Percentiles rank a stretch among this genome's conserved stretches.
Evolutionary conservation across 2,329 filamentous ascomycete species (phyloP).

Genomic region (Dothistroma septosporum): DNA sequence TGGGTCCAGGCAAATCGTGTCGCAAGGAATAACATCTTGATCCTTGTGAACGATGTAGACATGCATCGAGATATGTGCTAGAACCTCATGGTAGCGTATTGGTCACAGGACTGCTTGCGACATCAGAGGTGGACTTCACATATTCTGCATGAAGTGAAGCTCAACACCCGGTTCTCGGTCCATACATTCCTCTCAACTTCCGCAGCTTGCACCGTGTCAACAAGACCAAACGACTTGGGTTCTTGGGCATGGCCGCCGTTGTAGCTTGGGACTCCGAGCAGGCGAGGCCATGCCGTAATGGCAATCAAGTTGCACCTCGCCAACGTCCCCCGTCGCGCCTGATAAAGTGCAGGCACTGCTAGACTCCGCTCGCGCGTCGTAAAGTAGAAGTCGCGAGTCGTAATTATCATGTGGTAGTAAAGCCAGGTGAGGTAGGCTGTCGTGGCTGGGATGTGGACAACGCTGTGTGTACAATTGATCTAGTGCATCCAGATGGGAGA

Average conservation of each 20-base stretch:
- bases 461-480: slow-evolving; percentile 70
- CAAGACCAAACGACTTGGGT: slow-evolving; percentile 57
- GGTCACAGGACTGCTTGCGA: slow-evolving; percentile 58
- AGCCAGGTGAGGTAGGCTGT: slow-evolving; percentile 65
- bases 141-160: neutral
- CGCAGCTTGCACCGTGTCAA: slow-evolving; percentile 56
- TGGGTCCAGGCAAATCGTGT: neutral
- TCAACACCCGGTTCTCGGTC: slow-evolving; percentile 60
- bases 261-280: slow-evolving; percentile 53
- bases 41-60: neutral
- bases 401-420: slow-evolving; percentile 66
- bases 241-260: slow-evolving; percentile 54
- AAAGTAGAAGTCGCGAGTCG: slow-evolving; percentile 41
- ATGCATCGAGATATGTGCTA: neutral
- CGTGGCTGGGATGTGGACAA: slow-evolving; percentile 73
- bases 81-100: slow-evolving; percentile 62
- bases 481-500: slow-evolving; percentile 58
- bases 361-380: slow-evolving; percentile 36
- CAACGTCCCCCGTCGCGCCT: slow-evolving; percentile 54
- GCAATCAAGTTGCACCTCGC: slow-evolving; percentile 57
- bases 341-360: slow-evolving; percentile 51
- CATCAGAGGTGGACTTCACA: neutral
- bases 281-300: slow-evolving; percentile 56
- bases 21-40: neutral
- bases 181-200: slow-evolving; percentile 63